Base-by-base conservation (phyloP, 495 filamentous ascomycete species). In the Neurospora sp. region DNA sequence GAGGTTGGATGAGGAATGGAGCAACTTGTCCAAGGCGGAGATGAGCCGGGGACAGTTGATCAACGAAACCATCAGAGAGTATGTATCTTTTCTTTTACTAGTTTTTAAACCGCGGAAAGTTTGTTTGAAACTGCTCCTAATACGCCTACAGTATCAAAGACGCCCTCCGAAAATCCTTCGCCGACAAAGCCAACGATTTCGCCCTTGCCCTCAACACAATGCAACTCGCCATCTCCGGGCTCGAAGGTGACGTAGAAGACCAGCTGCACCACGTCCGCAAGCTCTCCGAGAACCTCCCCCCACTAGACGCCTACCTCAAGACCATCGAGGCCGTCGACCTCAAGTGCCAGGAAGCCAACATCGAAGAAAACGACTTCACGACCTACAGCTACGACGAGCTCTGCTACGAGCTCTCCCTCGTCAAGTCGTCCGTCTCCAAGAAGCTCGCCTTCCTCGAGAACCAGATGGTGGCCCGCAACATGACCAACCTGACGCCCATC, bases 361-460 rank as follows among this genome's bases (percentile, higher is more conserved):
- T 98, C 65, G 96, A 99, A 81, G 96, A 99, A 79, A 99, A 99
- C 81, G 96, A 99, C 81, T 97, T 95, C 82, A 99, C 96, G 6
- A 97, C 95, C 3, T 98, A 97, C 83, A 96, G 94, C 12, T 93
- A 97, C 77, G 96, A 99, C 79, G 96, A 99, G 80, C 87, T 99
- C 22, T 89, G 89, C 65, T 99, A 99, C 85, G 96, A 99, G 80
- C 86, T 98, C 44, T 92, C 92, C 7, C 87, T 99, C 5, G 96
- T 98, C 39, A 93, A 92, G 73, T 90, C 91, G 18, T 94, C 91
- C 38, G 96, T 99, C 47, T 90, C 91, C 61, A 98, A 98, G 83
- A 98, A 98, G 82, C 87, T 99, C 39, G 89, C 93, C 37, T 99
- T 99, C 84, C 86, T 99, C 39, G 96, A 99, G 76, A 99, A 99